phyloP scores from a whole-genome alignment of 805 yeast genomes.

The Millerago galiae region DNA sequence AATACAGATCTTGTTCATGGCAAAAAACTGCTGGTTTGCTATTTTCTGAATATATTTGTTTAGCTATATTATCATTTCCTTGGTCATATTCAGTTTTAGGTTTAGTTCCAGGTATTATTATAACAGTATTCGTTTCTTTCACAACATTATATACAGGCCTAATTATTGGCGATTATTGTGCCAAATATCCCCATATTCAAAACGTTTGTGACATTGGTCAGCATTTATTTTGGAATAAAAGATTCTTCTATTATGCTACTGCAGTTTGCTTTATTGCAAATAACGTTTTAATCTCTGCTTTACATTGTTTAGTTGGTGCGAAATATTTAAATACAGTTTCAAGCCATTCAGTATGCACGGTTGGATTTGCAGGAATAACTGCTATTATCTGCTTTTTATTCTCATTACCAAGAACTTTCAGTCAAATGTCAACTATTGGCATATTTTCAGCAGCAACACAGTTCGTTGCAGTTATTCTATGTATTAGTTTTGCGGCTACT shows the following conservation, averaged over 20 bases:
- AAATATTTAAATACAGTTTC: conserved; percentile 51
- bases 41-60: conserved; percentile 53
- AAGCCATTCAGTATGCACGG: conserved; percentile 43
- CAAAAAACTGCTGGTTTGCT: conserved; percentile 52
- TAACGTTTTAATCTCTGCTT: conserved; percentile 51
- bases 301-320: conserved; percentile 56
- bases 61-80: conserved; percentile 62
- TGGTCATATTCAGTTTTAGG: conserved; percentile 60
- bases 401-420: conserved; percentile 51
- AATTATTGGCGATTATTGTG: conserved; percentile 49
- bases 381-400: conserved; percentile 43
- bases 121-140: conserved; percentile 44
- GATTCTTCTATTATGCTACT: conserved; percentile 51
- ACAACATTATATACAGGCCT: conserved; percentile 50
- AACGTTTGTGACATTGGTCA: conserved; percentile 57
- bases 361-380: conserved; percentile 45
- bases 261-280: conserved; percentile 48
- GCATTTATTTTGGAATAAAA: conserved; percentile 43
- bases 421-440: conserved; percentile 45
- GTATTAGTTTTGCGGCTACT: conserved; percentile 48
- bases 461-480: conserved; percentile 48
- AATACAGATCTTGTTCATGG: conserved; percentile 51
- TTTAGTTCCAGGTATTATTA: conserved; percentile 48
- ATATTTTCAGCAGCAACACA: conserved; percentile 49
- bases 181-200: conserved; percentile 43